These are phyloP conservation scores for Citrus mangshanensis DNA, from an alignment of 345 rosid species.

Conservation along the genomic window DNA sequence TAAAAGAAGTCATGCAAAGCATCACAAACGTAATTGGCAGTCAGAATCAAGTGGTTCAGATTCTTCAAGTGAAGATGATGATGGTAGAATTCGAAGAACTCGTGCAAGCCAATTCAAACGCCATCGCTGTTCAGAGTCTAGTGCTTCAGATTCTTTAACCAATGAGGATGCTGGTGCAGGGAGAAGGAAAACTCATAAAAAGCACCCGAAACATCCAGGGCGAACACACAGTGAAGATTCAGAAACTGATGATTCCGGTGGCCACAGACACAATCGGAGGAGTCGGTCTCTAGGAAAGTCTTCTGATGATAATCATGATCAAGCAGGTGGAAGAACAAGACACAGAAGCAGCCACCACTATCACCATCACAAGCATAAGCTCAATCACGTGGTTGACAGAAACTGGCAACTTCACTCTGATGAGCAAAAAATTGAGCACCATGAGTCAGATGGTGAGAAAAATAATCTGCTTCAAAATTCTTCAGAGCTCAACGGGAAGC, in stretches of 20 bases:
- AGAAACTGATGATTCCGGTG: conserved; percentile 31
- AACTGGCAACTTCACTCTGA: not conserved
- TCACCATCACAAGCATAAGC: conserved; percentile 27
- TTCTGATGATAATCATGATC: conserved; percentile 34
- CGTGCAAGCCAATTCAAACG: conserved; percentile 35
- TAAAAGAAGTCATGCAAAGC: conserved; percentile 30
- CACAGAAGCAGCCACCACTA: conserved; percentile 21
- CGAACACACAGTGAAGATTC: conserved; percentile 14
- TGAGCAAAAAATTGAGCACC: not conserved
- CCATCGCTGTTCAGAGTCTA: conserved; percentile 23
- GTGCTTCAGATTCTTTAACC: conserved; percentile 30
- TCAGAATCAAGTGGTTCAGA: conserved; percentile 27
- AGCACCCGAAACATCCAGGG: conserved; percentile 24
- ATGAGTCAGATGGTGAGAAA: conserved; percentile 6
- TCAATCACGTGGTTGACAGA: conserved; percentile 9
- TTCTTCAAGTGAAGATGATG: conserved; percentile 28
- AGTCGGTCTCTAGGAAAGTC: conserved; percentile 33
- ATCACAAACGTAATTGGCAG: conserved; percentile 20
- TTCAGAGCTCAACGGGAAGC: conserved; percentile 14
- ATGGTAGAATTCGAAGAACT: conserved; percentile 29
- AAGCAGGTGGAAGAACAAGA: conserved; percentile 18
- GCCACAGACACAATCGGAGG: conserved; percentile 4
- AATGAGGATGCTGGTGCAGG: conserved; percentile 27
- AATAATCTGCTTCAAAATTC: not conserved
- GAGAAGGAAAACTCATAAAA: conserved; percentile 21